Conservation (phyloP, 73 alveolate species). For the Blepharisma japonicum region DNA sequence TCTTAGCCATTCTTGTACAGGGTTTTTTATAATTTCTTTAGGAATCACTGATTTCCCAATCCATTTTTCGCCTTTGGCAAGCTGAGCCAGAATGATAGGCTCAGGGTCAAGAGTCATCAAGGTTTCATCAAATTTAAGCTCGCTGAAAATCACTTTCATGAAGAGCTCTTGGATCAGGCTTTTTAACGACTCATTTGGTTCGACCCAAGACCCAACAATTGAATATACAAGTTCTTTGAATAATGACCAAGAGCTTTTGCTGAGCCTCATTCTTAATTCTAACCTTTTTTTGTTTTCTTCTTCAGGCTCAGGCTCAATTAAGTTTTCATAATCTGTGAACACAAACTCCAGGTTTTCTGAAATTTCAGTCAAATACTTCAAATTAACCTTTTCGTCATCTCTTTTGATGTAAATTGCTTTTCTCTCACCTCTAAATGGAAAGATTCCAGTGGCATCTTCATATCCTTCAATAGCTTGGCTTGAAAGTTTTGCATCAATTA, state of each 20-base stretch:
- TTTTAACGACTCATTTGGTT: neutral
- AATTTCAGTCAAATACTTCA: slow-evolving; percentile 11
- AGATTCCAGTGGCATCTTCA: slow-evolving; percentile 5
- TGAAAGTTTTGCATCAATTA: neutral
- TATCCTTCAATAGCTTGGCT: neutral
- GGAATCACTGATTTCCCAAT: neutral
- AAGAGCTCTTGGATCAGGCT: neutral
- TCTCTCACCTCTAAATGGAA: neutral
- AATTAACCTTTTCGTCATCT: neutral
- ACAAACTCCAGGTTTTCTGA: neutral
- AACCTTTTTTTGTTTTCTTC: neutral
- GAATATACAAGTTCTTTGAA: neutral
- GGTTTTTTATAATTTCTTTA: neutral
- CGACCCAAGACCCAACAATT: slow-evolving; percentile 8
- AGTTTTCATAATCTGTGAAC: neutral
- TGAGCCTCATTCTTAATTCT: neutral
- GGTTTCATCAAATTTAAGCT: neutral
- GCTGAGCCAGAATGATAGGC: neutral
- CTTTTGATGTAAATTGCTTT: neutral
- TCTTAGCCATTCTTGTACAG: neutral
- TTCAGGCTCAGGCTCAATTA: neutral
- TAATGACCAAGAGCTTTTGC: neutral
- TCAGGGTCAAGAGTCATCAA: neutral
- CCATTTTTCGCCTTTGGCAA: slow-evolving; percentile 3
- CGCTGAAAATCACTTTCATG: neutral